phyloP scores from a whole-genome alignment of 495 filamentous ascomycete species.

The Pseudevernia furfuracea region DNA sequence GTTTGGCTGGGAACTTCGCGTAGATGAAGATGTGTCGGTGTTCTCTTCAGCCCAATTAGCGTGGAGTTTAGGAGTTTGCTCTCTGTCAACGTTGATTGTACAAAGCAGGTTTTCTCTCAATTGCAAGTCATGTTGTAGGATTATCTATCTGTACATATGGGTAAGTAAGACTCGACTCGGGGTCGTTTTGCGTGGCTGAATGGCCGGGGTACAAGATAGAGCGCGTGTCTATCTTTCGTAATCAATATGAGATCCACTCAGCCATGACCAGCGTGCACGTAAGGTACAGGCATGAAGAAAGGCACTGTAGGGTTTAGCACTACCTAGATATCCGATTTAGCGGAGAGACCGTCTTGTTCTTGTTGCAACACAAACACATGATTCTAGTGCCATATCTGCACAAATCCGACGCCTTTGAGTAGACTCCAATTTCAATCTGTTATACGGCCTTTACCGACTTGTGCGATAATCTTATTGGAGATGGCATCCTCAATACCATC shows the following conservation, averaged over 20 bases:
- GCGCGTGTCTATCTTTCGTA: background rate
- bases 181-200: background rate
- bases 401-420: background rate
- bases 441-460: background rate
- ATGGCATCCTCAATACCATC: conserved; percentile 11
- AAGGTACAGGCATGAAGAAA: background rate
- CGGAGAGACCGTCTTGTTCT: background rate
- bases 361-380: background rate
- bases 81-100: background rate
- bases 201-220: background rate
- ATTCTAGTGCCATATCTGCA: background rate
- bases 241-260: background rate
- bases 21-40: conserved; percentile 25
- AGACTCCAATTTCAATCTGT: background rate
- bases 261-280: background rate
- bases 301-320: background rate
- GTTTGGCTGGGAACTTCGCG: conserved; percentile 80
- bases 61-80: background rate
- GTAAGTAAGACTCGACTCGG: background rate
- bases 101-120: background rate
- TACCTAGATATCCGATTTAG: background rate
- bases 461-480: background rate
- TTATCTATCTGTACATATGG: conserved; percentile 5
- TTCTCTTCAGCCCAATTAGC: background rate
- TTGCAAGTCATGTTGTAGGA: background rate